Conservation (phyloP, 2,329 filamentous ascomycete species). For the Beauveria sp. region DNA sequence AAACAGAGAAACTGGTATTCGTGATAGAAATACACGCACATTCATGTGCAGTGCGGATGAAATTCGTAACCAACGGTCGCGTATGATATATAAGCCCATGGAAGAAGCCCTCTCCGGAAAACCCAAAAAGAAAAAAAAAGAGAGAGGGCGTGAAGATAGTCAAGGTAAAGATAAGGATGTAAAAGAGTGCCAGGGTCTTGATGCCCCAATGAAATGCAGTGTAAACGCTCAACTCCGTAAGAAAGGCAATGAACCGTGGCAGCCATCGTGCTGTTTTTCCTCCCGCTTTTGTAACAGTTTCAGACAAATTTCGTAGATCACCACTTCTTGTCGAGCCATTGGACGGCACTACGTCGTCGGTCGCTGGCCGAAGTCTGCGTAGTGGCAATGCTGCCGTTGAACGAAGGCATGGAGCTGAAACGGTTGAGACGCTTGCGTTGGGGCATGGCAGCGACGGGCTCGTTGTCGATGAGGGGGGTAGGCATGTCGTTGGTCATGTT, state of each 20-base stretch:
- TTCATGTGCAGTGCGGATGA: neutral
- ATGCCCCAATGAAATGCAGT: slow-evolving; percentile 1
- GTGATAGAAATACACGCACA: slow-evolving; percentile 9
- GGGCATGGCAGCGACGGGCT: slow-evolving; percentile 18
- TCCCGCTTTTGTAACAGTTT: neutral
- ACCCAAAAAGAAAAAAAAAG: neutral
- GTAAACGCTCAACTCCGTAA: slow-evolving; percentile 8
- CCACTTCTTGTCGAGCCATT: slow-evolving; percentile 10
- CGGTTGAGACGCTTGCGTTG: slow-evolving; percentile 45
- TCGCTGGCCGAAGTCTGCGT: slow-evolving; percentile 5
- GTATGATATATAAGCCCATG: neutral
- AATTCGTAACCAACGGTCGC: slow-evolving; percentile 9
- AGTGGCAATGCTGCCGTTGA: slow-evolving; percentile 26
- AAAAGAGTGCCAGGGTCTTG: slow-evolving; percentile 1
- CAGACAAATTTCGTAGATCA: neutral
- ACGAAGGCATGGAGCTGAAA: slow-evolving; percentile 49
- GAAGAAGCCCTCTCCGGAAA: neutral
- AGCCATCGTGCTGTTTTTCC: neutral
- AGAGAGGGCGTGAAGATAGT: neutral
- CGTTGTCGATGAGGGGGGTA: slow-evolving; percentile 12
- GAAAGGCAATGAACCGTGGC: neutral
- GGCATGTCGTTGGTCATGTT: slow-evolving; percentile 20
- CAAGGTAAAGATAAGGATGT: neutral
- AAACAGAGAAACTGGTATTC: slow-evolving; percentile 10
- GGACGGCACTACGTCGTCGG: slow-evolving; percentile 5